Base-by-base conservation (phyloP, 2,329 filamentous ascomycete genomes). In the Apiospora pterosperma region DNA sequence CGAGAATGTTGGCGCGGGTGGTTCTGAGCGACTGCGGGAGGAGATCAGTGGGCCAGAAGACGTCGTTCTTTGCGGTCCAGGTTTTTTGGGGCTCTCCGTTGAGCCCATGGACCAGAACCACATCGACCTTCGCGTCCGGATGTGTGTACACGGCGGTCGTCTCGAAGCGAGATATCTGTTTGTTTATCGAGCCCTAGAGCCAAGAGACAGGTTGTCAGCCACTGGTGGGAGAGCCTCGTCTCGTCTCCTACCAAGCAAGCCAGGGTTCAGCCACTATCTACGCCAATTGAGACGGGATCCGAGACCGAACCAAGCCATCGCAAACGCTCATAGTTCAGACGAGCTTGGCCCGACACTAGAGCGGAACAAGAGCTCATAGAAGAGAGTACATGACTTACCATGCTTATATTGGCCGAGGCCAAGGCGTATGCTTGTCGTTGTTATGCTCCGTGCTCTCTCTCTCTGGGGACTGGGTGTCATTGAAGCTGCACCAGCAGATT, bases 11-110 rank as follows among this genome's bases (percentile, higher is more conserved):
- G 62, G 88, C 88, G 28, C 84, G 84, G 12, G 81, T 80, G 11
- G 81, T 78, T 62, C 81, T 82, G 19, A 92, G 78, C 2, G 88
- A 82, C 1, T 77, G 73, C 0, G 90, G 90, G 1, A 93, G 81
- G 16, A 93, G 81, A 67, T 92, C 87, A 14, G 81, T 77, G 0
- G 90, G 90, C 90, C 90, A 93, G 76, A 90, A 92, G 36, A 86
- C 80, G 42, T 82, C 82, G 67, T 86, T 83, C 67, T 77, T 77
- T 21, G 83, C 77, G 3, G 80, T 84, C 85, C 90, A 92, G 58
- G 89, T 90, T 67, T 82, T 82, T 59, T 85, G 79, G 0, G 90
- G 89, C 28, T 87, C 78, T 36, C 90, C 90, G 74, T 91, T 91
- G 64, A 87, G 82, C 39, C 90, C 90, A 71, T 92, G 90, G 36